A percentile compares a stretch with the other conserved stretches of the same genome.
phyloP scores from a whole-genome alignment of 2,329 filamentous ascomycete species.

The Alternaria viburni region DNA sequence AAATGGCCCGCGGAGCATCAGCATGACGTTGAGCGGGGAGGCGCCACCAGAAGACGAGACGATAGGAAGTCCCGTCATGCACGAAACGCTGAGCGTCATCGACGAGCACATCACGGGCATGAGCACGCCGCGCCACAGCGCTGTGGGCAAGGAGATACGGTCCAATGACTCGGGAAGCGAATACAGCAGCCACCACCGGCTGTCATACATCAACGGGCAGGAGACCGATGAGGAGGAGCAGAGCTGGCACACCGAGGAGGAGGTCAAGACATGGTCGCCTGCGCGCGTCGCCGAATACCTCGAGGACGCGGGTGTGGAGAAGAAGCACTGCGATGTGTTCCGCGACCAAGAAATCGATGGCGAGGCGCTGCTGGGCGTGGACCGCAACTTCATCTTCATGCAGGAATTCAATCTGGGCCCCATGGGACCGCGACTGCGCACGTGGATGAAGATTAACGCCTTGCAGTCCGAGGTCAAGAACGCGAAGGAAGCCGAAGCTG shows the following conservation, averaged over 20 bases:
- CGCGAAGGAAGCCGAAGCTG: slow-evolving; percentile 51
- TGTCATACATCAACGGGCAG: slow-evolving; percentile 92
- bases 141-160: slow-evolving; percentile 59
- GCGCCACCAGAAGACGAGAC: slow-evolving; percentile 47
- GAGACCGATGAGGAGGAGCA: slow-evolving; percentile 95
- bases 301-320: slow-evolving; percentile 83
- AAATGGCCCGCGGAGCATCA: slow-evolving; percentile 39
- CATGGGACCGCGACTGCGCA: slow-evolving; percentile 86
- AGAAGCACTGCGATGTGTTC: slow-evolving; percentile 91
- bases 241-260: slow-evolving; percentile 68
- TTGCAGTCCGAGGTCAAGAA: slow-evolving; percentile 85
- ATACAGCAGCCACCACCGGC: slow-evolving; percentile 81
- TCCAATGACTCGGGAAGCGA: slow-evolving; percentile 83
- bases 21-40: slow-evolving; percentile 44
- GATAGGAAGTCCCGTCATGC: slow-evolving; percentile 79
- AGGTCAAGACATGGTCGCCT: slow-evolving; percentile 81
- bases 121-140: slow-evolving; percentile 64
- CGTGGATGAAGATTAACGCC: slow-evolving; percentile 94
- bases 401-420: slow-evolving; percentile 94
- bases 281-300: slow-evolving; percentile 88
- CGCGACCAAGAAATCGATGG: slow-evolving; percentile 94
- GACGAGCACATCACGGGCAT: slow-evolving; percentile 96
- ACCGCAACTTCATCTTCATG: slow-evolving; percentile 92
- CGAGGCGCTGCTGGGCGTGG: slow-evolving; percentile 91
- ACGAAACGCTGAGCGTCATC: slow-evolving; percentile 93